These are phyloP conservation scores for Fusarium graminum DNA, from an alignment of 2,329 filamentous ascomycete species.

Conservation along the genomic window DNA sequence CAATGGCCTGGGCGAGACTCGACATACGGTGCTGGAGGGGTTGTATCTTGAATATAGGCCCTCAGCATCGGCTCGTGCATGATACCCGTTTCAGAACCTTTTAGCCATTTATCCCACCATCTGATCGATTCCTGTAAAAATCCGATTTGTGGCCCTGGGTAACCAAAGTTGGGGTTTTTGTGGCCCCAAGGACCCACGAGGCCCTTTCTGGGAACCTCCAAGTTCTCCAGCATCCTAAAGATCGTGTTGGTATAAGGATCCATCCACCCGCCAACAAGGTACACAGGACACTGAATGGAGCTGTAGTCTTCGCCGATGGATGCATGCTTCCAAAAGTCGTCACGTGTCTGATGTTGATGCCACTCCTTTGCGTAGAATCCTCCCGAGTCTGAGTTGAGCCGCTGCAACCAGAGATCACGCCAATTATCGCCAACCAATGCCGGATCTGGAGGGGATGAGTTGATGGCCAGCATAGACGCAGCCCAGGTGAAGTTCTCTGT, in stretches of 20 bases:
- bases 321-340: constrained; percentile 16
- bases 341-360: constrained; percentile 6
- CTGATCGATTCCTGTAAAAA: constrained; percentile 5
- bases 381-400: constrained; percentile 14
- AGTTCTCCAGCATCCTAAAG: constrained; percentile 15
- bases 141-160: constrained; percentile 9
- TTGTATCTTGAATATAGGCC: constrained; percentile 6
- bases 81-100: constrained; percentile 8
- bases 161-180: constrained; percentile 14
- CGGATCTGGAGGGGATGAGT: constrained; percentile 13
- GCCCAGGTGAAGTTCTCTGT: constrained; percentile 18
- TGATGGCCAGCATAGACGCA: constrained; percentile 15
- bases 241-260: constrained; percentile 21
- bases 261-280: constrained; percentile 15
- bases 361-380: constrained; percentile 6
- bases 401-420: constrained; percentile 6
- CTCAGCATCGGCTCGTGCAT: constrained; percentile 18
- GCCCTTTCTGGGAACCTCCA: constrained; percentile 10
- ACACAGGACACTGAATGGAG: constrained; percentile 11
- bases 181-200: constrained; percentile 18
- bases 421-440: constrained; percentile 12
- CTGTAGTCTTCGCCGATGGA: constrained; percentile 3
- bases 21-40: neutral
- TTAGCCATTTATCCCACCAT: constrained; percentile 22
- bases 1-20: constrained; percentile 1